Percentiles rank a stretch among this genome's conserved stretches.
Conservation (phyloP, 495 filamentous ascomycete genomes). For the Amorphotheca resinae region DNA sequence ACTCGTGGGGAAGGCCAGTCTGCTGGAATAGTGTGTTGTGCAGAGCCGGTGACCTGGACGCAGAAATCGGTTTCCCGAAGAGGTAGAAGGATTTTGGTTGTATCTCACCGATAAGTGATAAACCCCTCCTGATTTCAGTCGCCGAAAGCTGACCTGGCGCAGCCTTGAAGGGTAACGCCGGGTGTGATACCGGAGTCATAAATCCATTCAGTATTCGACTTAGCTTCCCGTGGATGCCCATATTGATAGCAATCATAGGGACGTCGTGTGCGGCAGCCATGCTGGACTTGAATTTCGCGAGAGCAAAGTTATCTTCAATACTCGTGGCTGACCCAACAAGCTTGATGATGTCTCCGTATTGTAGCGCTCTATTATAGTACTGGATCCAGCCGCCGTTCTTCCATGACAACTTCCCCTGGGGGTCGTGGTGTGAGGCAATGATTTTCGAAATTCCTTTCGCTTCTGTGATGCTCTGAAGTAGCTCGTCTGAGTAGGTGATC, state of each 20-base stretch:
- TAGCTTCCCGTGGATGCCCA: conserved; percentile 79
- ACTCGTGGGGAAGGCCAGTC: conserved; percentile 77
- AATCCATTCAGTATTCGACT: conserved; percentile 84
- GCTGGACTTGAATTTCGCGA: conserved; percentile 71
- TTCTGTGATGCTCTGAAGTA: conserved; percentile 53
- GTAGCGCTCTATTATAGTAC: conserved; percentile 75
- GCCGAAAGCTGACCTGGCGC: conserved; percentile 92
- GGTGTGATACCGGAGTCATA: conserved; percentile 92
- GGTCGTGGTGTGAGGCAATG: conserved; percentile 93
- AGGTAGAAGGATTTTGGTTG: conserved; percentile 67
- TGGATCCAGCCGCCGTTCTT: conserved; percentile 76
- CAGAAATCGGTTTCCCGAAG: conserved; percentile 71
- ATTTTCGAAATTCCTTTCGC: conserved; percentile 61
- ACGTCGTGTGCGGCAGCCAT: conserved; percentile 56
- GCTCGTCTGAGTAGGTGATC: conserved; percentile 65
- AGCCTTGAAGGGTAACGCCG: conserved; percentile 76
- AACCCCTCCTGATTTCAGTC: conserved; percentile 67
- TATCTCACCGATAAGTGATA: conserved; percentile 71
- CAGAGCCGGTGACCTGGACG: conserved; percentile 72
- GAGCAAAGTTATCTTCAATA: conserved; percentile 73
- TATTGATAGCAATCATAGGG: conserved; percentile 91
- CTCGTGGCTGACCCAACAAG: conserved; percentile 72
- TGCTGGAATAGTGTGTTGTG: conserved; percentile 78
- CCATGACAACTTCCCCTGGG: conserved; percentile 69
- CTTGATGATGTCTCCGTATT: conserved; percentile 87